Percentiles rank a stretch among this genome's conserved stretches.
phyloP scores from a whole-genome alignment of 2,329 filamentous ascomycete species.

The Ambrosiella cleistominuta region DNA sequence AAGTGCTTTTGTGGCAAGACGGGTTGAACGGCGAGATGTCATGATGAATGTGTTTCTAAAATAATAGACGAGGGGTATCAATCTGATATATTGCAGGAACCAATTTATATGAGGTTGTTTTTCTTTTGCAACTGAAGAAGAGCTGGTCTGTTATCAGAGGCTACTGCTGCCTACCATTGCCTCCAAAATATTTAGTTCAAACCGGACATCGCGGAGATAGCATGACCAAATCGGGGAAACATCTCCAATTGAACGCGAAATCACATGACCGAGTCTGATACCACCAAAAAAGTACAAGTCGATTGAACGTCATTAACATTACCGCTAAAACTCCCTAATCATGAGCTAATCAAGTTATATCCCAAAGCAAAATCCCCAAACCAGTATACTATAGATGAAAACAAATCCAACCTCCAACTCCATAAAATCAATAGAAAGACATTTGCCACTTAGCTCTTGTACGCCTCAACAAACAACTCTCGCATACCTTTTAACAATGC shows the following conservation, averaged over 20 bases:
- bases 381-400: background rate
- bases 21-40: conserved; percentile 3
- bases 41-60: background rate
- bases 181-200: too few species aligned
- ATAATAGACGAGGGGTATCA: background rate
- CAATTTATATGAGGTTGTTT: background rate
- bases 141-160: too few species aligned
- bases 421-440: background rate
- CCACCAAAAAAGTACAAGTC: too few species aligned
- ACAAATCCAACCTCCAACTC: background rate
- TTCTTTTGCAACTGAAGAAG: background rate
- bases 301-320: too few species aligned
- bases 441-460: conserved; percentile 24
- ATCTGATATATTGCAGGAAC: background rate
- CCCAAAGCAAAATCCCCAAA: background rate
- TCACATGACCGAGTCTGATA: background rate
- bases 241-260: background rate
- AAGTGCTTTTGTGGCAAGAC: conserved; percentile 1
- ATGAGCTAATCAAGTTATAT: background rate
- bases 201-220: too few species aligned
- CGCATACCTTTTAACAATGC: conserved; percentile 67
- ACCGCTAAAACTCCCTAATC: background rate
- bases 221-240: too few species aligned
- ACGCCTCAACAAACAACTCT: conserved; percentile 53
- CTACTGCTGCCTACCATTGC: too few species aligned